Evolutionary conservation across 2,329 filamentous ascomycete species (phyloP), one percentile per base, ranked within the genome.

Genomic region (Westerdykella aurantiaca): DNA sequence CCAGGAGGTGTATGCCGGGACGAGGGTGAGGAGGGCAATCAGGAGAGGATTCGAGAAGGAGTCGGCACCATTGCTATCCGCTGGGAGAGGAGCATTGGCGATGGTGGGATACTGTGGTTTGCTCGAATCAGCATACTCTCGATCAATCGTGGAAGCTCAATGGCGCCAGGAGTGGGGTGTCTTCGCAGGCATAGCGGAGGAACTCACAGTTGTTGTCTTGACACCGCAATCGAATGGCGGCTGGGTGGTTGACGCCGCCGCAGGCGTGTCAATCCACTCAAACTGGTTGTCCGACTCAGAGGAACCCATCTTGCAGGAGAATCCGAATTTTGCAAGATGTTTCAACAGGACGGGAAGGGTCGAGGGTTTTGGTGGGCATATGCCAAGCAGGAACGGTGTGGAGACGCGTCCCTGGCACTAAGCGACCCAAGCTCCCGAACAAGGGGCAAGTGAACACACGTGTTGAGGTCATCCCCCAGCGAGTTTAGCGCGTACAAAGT

Each of bases 61-160:
- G 56, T 95, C 88, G 69, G 79, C 82, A 53, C 89, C 86, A 41
- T 88, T 74, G 40, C 82, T 87, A 68, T 98, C 93, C 53, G 90
- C 91, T 31, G 93, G 93, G 35, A 97, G 81, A 53, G 93, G 89
- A 39, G 83, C 87, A 81, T 97, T 97, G 67, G 94, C 87, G 73
- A 97, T 97, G 49, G 88, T 73, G 25, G 88, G 85, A 61, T 82
- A 91, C 90, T 94, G 63, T 53, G 47, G 29, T 40, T 44, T 13
- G 50, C 51, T 31, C 39, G 45, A 48, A 48, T 65, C 52, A 66
- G 54, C 48, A 51, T 52, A 45, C 47, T n/a, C n/a, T n/a, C n/a
- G 42, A 44, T 44, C 35, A 21, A 29, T 29, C 34, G 29, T 45
- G 41, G 46, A 40, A 31, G 46, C 51, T 56, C 63, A 66, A 65